phyloP scores from a whole-genome alignment of 2,329 filamentous ascomycete genomes.

The Colletotrichum shisoi region DNA sequence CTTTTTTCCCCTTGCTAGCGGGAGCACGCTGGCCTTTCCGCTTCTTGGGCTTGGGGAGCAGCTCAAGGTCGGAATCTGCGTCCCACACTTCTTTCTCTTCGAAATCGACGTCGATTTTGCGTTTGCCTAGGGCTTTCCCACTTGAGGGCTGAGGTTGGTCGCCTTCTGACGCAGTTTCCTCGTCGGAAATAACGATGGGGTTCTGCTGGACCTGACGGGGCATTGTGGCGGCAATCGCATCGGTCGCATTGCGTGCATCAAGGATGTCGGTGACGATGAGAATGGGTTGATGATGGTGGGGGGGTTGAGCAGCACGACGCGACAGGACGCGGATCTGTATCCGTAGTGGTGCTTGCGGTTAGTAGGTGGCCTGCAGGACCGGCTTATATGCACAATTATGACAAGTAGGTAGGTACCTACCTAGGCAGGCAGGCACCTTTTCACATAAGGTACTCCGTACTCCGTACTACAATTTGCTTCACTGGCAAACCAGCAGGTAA shows the following conservation, averaged over 20 bases:
- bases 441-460: too few relatives aligned
- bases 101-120: constrained; percentile 50
- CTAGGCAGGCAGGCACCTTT: too few relatives aligned
- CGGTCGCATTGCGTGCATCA: background rate
- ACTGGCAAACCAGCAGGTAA: too few relatives aligned
- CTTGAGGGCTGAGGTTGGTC: background rate
- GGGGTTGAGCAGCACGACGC: constrained; percentile 24
- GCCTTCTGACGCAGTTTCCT: constrained; percentile 13
- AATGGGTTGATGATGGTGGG: background rate
- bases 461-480: too few relatives aligned
- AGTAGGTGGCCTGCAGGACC: background rate
- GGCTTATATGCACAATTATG: too few relatives aligned
- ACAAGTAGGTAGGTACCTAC: too few relatives aligned
- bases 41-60: constrained; percentile 73
- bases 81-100: constrained; percentile 61
- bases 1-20: constrained; percentile 53
- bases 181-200: constrained; percentile 29
- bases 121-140: constrained; percentile 45
- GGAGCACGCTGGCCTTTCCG: constrained; percentile 56
- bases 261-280: background rate
- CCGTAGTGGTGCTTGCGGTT: background rate
- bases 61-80: constrained; percentile 68
- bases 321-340: background rate
- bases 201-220: background rate
- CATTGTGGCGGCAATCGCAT: constrained; percentile 19